Evolutionary conservation across 306 rosid species (phyloP), one percentile per base, ranked within the genome.

Genomic region (Cucurbita ficifolia): DNA sequence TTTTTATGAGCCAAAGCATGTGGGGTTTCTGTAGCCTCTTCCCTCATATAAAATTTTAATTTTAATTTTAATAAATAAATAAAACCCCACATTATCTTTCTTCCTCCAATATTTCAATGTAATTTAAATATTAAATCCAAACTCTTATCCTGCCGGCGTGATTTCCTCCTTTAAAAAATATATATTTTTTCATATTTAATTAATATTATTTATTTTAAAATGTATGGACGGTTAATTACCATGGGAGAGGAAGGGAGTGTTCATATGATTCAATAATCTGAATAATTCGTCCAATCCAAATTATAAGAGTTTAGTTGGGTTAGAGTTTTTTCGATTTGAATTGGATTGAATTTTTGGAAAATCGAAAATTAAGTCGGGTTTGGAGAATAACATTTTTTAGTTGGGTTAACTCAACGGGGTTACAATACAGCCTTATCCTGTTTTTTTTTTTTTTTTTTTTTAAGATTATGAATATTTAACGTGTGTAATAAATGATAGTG

Each of bases 1-100:
- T 70, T 70, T 70, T 49, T 7, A 70, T 50, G 75, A 49, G 17
- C 60, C 54, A 67, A 43, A 67, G 29, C 75, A 51, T 70, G 59
- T 48, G 59, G 75, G 59, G 45, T 70, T 51, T 51, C 17, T 14
- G 45, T 48, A 5, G 59, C 2, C 3, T 43, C 36, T 43, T 45
- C 19, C 38, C 6, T 65, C 33, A 29, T 3, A 29, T 29, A 2
- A 55, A 55, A 55, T 55, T 7, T 43, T 0, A 43, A 43, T 43
- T 8, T 10, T 8, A 42, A 42, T 7, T 43, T 43, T 43, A 8
- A 11, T 10, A 46, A 48, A 21, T 10, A 10, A 21, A 58, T 8
- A 56, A 7, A 61, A 12, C 24, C 48, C 70, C 70, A 38, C 49
- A 49, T 62, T 38, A 39, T 36, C 49, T 38, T 39, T 40, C 40